Evolutionary conservation across 1,139 yeast genomes (phyloP).

Genomic region (Sugiyamaella novakii): DNA sequence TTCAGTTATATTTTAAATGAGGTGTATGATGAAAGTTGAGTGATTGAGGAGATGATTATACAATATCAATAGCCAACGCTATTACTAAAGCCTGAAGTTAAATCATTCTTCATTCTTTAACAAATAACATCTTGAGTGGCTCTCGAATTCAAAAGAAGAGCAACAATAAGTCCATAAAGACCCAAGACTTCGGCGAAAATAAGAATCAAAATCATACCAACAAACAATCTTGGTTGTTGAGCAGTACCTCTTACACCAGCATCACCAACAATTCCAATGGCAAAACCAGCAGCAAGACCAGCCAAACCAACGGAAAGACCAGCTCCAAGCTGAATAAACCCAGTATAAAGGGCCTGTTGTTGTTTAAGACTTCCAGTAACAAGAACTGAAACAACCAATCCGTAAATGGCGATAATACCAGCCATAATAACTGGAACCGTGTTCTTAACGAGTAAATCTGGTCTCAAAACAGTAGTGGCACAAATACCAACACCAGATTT

Average conservation of each 20-base stretch:
- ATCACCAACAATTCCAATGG: slow-evolving; percentile 98
- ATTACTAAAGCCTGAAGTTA: too few relatives aligned
- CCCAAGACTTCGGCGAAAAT: slow-evolving; percentile 99
- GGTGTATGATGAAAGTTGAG: slow-evolving; percentile 1
- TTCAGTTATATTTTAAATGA: not conserved
- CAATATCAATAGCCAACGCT: not conserved
- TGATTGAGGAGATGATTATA: not conserved
- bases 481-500: slow-evolving; percentile 99
- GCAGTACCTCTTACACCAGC: slow-evolving; percentile 98
- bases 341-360: slow-evolving; percentile 91
- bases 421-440: slow-evolving; percentile 95
- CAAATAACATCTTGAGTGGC: slow-evolving; percentile 89
- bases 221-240: slow-evolving; percentile 77
- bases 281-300: slow-evolving; percentile 97
- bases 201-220: slow-evolving; percentile 70
- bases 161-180: slow-evolving; percentile 97
- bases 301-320: slow-evolving; percentile 97
- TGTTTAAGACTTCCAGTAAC: slow-evolving; percentile 89
- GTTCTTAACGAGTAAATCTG: slow-evolving; percentile 74
- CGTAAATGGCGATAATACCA: slow-evolving; percentile 99
- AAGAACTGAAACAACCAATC: slow-evolving; percentile 93
- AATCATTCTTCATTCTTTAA: slow-evolving; percentile 46
- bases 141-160: slow-evolving; percentile 94
- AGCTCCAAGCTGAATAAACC: slow-evolving; percentile 97
- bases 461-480: slow-evolving; percentile 97